Evolutionary conservation across 176 grass and related monocot species (phyloP).

Genomic region (Oryza meyeriana): DNA sequence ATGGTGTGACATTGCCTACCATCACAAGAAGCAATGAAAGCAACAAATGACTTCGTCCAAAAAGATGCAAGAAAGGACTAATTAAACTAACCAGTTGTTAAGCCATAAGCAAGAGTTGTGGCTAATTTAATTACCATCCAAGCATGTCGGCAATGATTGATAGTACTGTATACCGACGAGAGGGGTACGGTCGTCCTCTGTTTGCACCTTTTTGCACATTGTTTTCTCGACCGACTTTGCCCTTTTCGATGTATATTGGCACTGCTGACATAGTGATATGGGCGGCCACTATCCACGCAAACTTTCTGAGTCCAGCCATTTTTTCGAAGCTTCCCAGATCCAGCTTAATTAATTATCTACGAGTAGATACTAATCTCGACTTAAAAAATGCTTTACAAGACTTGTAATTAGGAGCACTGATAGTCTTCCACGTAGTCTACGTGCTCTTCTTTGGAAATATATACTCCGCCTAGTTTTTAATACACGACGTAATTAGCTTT

Average conservation of each 20-base stretch:
- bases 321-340: slow-evolving; percentile 30
- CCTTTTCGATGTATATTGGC: background rate
- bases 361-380: background rate
- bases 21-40: background rate
- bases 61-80: background rate
- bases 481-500: too few relatives aligned
- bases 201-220: background rate
- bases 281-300: background rate
- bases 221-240: slow-evolving; percentile 25
- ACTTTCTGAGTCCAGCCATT: background rate
- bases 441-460: background rate
- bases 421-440: background rate
- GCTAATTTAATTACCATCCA: background rate
- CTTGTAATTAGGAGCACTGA: background rate
- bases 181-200: background rate
- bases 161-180: background rate
- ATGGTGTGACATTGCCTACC: background rate
- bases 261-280: background rate
- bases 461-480: too few relatives aligned
- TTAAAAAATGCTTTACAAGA: background rate
- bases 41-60: too few relatives aligned
- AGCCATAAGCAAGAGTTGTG: background rate
- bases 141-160: slow-evolving; percentile 18
- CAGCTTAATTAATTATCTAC: background rate
- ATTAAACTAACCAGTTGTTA: background rate